A percentile compares a stretch with the other conserved stretches of the same genome.
Evolutionary conservation across 805 yeast genomes (phyloP).

Genomic region (Pichia thaimueangensis): DNA sequence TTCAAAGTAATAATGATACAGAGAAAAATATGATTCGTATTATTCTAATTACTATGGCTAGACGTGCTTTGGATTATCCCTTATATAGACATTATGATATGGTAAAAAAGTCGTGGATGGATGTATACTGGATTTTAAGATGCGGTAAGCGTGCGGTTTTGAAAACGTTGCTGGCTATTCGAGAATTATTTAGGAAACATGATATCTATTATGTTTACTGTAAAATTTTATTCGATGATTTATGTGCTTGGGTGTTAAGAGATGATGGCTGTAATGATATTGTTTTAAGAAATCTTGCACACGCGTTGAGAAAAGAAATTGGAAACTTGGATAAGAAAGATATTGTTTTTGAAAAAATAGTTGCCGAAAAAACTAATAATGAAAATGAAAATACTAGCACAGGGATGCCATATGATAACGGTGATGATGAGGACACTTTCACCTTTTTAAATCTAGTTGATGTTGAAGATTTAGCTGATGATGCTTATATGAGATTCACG

Average conservation of each 20-base stretch:
- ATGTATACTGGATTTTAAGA: conserved; percentile 55
- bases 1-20: conserved; percentile 29
- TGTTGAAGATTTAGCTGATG: conserved; percentile 53
- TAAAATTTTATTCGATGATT: conserved; percentile 68
- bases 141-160: conserved; percentile 66
- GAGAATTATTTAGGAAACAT: conserved; percentile 74
- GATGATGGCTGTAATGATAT: conserved; percentile 51
- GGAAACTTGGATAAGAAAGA: conserved; percentile 35
- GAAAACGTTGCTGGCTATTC: conserved; percentile 49
- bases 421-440: conserved; percentile 32
- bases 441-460: conserved; percentile 45
- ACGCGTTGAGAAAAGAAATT: conserved; percentile 48
- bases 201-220: conserved; percentile 83
- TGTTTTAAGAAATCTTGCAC: conserved; percentile 56
- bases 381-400: conserved; percentile 33
- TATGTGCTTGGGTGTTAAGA: conserved; percentile 65
- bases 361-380: conserved; percentile 32
- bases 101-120: conserved; percentile 62
- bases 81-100: conserved; percentile 66
- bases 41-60: conserved; percentile 51
- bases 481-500: conserved; percentile 25
- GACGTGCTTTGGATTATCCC: conserved; percentile 77
- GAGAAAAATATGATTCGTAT: conserved; percentile 40
- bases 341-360: conserved; percentile 50
- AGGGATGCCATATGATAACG: too few species aligned